These are phyloP conservation scores for Reticulascus tulasneorum DNA, from an alignment of 2,329 filamentous ascomycete genomes.

Conservation along the genomic window DNA sequence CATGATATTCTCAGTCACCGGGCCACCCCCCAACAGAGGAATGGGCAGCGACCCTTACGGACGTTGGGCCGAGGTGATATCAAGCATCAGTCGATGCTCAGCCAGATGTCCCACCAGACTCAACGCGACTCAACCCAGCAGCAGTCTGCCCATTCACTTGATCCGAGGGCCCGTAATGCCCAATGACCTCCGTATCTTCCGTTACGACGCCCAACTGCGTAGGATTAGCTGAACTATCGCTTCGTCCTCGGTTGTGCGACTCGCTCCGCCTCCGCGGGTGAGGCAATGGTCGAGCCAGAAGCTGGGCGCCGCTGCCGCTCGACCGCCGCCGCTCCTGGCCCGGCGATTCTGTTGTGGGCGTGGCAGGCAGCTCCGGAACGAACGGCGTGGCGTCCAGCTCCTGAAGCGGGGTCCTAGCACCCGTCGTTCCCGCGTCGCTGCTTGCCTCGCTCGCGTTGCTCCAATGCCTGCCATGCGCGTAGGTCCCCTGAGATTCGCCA, in stretches of 20 bases:
- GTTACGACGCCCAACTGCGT: conserved; percentile 27
- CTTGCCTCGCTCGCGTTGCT: conserved; percentile 43
- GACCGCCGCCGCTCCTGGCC: conserved; percentile 22
- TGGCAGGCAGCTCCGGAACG: conserved; percentile 33
- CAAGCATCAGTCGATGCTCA: too few species aligned
- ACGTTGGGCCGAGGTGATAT: too few species aligned
- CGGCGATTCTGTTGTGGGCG: conserved; percentile 17
- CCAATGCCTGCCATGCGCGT: conserved; percentile 33
- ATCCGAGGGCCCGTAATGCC: conserved; percentile 40
- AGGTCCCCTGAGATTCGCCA: conserved; percentile 33
- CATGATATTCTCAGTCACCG: too few species aligned
- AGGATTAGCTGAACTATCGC: conserved; percentile 16
- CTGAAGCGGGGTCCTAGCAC: conserved; percentile 18
- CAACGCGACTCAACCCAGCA: conserved; percentile 16
- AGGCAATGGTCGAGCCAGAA: too few species aligned
- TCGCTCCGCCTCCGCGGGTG: conserved; percentile 23
- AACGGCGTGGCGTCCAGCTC: conserved; percentile 35
- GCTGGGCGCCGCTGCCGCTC: conserved; percentile 17
- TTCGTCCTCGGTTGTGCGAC: conserved; percentile 15
- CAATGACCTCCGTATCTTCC: conserved; percentile 41
- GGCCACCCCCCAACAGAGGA: too few species aligned
- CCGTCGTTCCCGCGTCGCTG: conserved; percentile 23
- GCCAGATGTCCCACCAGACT: too few species aligned
- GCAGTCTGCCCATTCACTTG: conserved; percentile 38
- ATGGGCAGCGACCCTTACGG: too few species aligned